phyloP scores from a whole-genome alignment of 768 basidiomycete genomes.

The Cyathus striatus region DNA sequence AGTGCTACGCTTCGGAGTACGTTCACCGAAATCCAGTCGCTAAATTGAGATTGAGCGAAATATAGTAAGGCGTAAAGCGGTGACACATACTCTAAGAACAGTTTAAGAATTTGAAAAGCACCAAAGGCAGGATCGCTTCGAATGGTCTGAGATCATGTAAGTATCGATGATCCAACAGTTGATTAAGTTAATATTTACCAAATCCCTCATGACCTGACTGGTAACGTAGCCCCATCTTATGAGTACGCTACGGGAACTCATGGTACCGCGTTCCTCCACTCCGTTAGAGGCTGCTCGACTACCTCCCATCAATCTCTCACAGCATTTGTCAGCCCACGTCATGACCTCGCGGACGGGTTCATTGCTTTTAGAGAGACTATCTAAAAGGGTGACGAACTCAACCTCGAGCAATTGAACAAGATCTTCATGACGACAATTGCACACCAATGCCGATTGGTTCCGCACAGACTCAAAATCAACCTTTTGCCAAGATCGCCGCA shows the following conservation, averaged over 20 bases:
- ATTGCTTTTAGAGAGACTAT: constrained; percentile 60
- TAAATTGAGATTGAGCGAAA: constrained; percentile 22
- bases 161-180: constrained; percentile 2
- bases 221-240: constrained; percentile 94
- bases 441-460: constrained; percentile 89
- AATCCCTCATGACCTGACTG: constrained; percentile 87
- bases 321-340: constrained; percentile 90
- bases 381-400: constrained; percentile 76
- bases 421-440: constrained; percentile 90
- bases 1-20: constrained; percentile 82
- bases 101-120: constrained; percentile 86
- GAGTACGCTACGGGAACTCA: constrained; percentile 84
- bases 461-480: constrained; percentile 89
- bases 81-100: constrained; percentile 78
- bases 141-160: constrained; percentile 55
- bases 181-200: constrained; percentile 48
- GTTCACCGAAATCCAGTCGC: constrained; percentile 90
- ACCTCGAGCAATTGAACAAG: constrained; percentile 81
- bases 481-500: constrained; percentile 85
- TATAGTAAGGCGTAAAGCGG: constrained; percentile 7
- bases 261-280: constrained; percentile 69
- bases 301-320: constrained; percentile 75
- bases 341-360: constrained; percentile 86
- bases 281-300: constrained; percentile 46
- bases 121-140: constrained; percentile 91